These are phyloP conservation scores for Aspergillus diversus DNA, from an alignment of 495 filamentous ascomycete genomes.

Conservation along the genomic window DNA sequence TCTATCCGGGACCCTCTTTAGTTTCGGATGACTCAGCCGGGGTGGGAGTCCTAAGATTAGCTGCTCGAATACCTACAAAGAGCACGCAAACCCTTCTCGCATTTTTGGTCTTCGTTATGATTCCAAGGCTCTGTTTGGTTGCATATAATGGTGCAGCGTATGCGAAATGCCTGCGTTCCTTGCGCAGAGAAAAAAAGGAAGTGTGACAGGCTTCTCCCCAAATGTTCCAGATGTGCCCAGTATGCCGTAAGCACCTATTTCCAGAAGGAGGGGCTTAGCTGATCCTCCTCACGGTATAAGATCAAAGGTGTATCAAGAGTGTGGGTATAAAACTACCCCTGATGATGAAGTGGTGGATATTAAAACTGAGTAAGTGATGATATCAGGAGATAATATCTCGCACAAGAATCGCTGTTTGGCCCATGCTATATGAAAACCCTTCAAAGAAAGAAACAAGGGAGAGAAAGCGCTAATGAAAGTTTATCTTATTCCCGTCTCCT, in stretches of 20 bases:
- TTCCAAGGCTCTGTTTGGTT: no score
- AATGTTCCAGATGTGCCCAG: conserved; percentile 2
- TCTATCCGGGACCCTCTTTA: no score
- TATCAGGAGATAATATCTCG: no score
- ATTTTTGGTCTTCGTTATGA: no score
- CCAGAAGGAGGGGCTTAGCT: background rate
- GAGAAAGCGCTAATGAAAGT: background rate
- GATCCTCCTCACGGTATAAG: background rate
- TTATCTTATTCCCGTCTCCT: background rate
- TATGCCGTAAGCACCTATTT: background rate
- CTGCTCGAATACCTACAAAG: no score
- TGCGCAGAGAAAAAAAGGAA: conserved; percentile 3
- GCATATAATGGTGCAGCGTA: background rate
- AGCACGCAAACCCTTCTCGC: no score
- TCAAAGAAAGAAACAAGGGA: background rate
- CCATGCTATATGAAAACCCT: background rate
- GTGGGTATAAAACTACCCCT: background rate
- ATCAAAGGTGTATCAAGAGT: background rate
- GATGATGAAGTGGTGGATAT: no score
- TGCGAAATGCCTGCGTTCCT: background rate
- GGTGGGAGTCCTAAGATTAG: no score
- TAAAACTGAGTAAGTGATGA: no score
- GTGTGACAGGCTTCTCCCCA: conserved; percentile 2
- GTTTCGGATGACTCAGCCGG: no score
- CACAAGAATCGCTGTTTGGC: no score